Base-by-base conservation (phyloP, 1,139 yeast species). In the Debaryomycetaceae sp. region DNA sequence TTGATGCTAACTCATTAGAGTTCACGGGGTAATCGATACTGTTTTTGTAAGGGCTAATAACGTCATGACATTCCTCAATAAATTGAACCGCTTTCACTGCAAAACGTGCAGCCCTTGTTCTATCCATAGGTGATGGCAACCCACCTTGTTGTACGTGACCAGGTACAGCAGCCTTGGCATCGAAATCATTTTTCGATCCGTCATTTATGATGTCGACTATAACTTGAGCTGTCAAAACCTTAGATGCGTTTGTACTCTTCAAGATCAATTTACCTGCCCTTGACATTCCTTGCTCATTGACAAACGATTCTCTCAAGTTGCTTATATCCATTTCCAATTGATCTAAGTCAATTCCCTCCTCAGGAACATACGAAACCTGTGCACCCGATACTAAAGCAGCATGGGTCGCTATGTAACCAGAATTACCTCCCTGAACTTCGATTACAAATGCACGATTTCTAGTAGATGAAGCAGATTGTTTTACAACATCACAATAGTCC, bases 81-180 rank as follows among this genome's bases (percentile, higher is more conserved):
- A 88, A 93, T 61, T 87, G 87, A 43, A 90, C 84, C 45, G 97
- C 89, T 65, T 82, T 84, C 52, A 91, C 84, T 5, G 97, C 96
- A 64, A 85, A 84, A 63, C 98, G 80, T 11, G 95, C 86, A 13
- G 96, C 97, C 51, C 93, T 80, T 20, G 91, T 87, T 68, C 98
- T 83, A 66, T 93, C 99, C 66, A 90, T 87, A 6, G 98, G 89
- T 4, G 97, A 87, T 36, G 99, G 99, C 44, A 83, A 80, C 48
- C 95, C 96, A 65, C 99, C 99, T 68, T 93, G 99, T 74, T 93
- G 99, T 43, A 90, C 95, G 62, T 93, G 99, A 27, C 99, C 99
- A 9, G 99, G 99, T 45, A 91, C 84, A 13, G 99, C 99, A 5
- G 96, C 90, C 66, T 96, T 85, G 17, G 95, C 87, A 59, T 91